phyloP scores from a whole-genome alignment of 192 early-diverging fungal species.

The Coemansia asiatica region DNA sequence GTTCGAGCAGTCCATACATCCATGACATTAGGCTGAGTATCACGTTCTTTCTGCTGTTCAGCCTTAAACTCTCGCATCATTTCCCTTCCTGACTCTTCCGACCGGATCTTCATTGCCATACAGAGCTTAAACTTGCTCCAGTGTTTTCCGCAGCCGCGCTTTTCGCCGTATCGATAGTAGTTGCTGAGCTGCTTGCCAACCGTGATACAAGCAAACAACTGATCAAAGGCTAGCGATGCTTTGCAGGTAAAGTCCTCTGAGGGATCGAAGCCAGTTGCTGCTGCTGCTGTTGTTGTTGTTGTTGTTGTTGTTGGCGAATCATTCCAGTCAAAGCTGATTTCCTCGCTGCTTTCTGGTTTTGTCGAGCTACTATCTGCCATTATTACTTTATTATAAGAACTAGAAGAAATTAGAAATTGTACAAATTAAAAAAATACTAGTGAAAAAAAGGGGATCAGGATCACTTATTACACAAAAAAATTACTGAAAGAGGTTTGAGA shows the following conservation, averaged over 20 bases:
- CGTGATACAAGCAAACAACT: conserved; percentile 49
- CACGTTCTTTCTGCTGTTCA: conserved; percentile 29
- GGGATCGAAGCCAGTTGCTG: not conserved
- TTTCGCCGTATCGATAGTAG: conserved; percentile 54
- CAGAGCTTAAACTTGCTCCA: conserved; percentile 48
- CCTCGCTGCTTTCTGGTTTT: not conserved
- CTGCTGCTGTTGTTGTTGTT: not conserved
- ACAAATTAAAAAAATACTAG: not conserved
- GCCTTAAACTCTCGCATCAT: conserved; percentile 32
- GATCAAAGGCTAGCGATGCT: conserved; percentile 47
- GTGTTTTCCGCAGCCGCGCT: conserved; percentile 37
- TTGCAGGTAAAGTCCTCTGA: conserved; percentile 42
- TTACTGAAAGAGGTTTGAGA: not conserved
- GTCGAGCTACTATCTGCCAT: conserved; percentile 3
- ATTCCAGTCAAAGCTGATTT: conserved; percentile 15
- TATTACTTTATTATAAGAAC: not conserved
- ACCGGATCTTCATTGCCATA: conserved; percentile 42
- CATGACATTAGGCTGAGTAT: conserved; percentile 35
- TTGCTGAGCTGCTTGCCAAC: conserved; percentile 53
- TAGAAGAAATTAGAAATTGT: not conserved
- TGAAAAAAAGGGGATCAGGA: not conserved
- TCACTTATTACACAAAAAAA: not conserved
- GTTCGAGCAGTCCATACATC: conserved; percentile 44
- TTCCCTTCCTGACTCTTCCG: conserved; percentile 28
- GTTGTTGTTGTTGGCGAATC: not conserved